Percentiles rank a stretch among this genome's conserved stretches.
phyloP scores from a whole-genome alignment of 192 early-diverging fungal species.

The Coemansia sp. region DNA sequence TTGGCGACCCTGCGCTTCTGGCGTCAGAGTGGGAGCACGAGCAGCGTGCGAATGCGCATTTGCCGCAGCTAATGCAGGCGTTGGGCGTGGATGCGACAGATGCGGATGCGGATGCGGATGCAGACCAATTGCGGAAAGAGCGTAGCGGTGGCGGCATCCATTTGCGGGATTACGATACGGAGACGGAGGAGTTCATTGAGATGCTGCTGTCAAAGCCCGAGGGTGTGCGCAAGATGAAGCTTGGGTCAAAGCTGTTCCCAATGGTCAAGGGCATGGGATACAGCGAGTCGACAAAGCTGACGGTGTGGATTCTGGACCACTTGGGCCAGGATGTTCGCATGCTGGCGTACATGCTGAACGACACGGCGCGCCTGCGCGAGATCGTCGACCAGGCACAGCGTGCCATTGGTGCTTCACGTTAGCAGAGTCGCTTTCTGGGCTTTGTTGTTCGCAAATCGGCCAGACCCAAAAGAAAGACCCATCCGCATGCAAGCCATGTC shows the following conservation, averaged over 20 bases:
- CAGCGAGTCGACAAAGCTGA: slow-evolving; percentile 55
- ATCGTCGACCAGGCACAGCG: slow-evolving; percentile 49
- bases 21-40: slow-evolving; percentile 49
- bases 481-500: not conserved
- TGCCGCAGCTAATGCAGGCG: slow-evolving; percentile 19
- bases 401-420: slow-evolving; percentile 17
- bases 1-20: slow-evolving; percentile 39
- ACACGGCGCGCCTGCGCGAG: slow-evolving; percentile 28
- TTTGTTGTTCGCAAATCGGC: not conserved
- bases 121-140: not conserved
- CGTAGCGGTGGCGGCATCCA: slow-evolving; percentile 14
- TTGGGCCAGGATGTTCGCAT: slow-evolving; percentile 53
- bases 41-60: slow-evolving; percentile 20
- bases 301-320: slow-evolving; percentile 58
- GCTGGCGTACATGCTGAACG: slow-evolving; percentile 55
- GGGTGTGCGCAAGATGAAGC: slow-evolving; percentile 56
- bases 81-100: not conserved
- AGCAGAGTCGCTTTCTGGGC: not conserved
- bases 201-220: slow-evolving; percentile 51
- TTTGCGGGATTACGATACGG: slow-evolving; percentile 38
- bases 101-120: not conserved
- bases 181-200: slow-evolving; percentile 52
- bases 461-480: not conserved
- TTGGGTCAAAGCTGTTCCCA: slow-evolving; percentile 57
- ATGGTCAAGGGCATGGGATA: slow-evolving; percentile 57